Evolutionary conservation across 768 basidiomycete species (phyloP), one percentile per base, ranked within the genome.

Genomic region (Tulasnella sp.): DNA sequence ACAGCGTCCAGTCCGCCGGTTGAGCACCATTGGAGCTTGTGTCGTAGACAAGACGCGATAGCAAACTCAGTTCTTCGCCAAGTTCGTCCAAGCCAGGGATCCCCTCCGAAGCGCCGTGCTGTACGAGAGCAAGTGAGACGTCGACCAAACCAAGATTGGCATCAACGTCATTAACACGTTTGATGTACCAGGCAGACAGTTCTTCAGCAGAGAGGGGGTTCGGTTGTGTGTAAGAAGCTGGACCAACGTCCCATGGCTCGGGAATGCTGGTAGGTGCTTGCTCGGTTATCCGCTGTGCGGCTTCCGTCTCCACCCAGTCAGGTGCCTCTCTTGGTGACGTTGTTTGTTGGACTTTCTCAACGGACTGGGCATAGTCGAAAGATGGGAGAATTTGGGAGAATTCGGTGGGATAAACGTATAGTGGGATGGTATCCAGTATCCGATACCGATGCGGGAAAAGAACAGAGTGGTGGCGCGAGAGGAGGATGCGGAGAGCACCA

Each of bases 21-120:
- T 37, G 39, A 42, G 68, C 68, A 17, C 71, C 69, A 6, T 74
- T 73, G 35, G 72, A 68, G 8, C 46, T 23, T 6, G 57, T 73
- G 65, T 96, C 91, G 63, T 99, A 99, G 11, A 93, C 81, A 42
- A 98, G 76, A 17, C 84, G 77, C 1, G 86, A 83, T 35, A 99
- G 76, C 6, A 98, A 78, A 62, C 81, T 86, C 37, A 98, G 77
- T 52, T 98, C 93, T 71, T 97, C 94, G 2, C 92, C 94, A 2
- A 92, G 69, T 64, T 82, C 80, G 62, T 94, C 93, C 39, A 99
- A 76, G 1, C 73, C 79, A 17, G 80, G 76, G 11, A 96, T 73
- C 12, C 84, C 84, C 62, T 80, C 79, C 6, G 90, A 83, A 9
- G 85, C 91, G 12, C 82, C 92, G 61, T 94, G 82, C 67, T 96